A percentile compares a stretch with the other conserved stretches of the same genome.
Conservation (phyloP, 164 flowering plant genomes). For the Houttuynia cordata region DNA sequence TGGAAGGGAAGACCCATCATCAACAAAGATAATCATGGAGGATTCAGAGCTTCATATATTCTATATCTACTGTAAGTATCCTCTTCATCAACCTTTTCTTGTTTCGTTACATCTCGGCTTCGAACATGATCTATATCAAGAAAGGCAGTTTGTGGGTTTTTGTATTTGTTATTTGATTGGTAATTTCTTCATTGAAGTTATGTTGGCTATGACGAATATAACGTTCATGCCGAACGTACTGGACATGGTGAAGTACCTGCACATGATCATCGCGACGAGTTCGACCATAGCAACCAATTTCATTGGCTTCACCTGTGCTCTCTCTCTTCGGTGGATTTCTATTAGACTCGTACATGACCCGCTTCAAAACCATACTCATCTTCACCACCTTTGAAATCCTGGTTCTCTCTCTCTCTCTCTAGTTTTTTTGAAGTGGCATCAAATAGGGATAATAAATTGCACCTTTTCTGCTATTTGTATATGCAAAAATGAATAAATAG, state of each 20-base stretch:
- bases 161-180: background rate
- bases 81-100: background rate
- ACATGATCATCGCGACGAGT: constrained; percentile 8
- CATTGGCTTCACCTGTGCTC: constrained; percentile 10
- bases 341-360: constrained; percentile 15
- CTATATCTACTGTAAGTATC: constrained; percentile 11
- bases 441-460: too few relatives aligned
- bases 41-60: constrained; percentile 11
- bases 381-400: constrained; percentile 12
- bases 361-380: constrained; percentile 12
- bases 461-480: too few relatives aligned
- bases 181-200: constrained; percentile 1
- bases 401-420: background rate
- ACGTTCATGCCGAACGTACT: constrained; percentile 7
- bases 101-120: background rate
- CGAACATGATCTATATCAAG: too few relatives aligned
- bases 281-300: constrained; percentile 14
- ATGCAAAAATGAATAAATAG: too few relatives aligned
- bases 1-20: constrained; percentile 12
- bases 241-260: constrained; percentile 13
- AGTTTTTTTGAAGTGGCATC: too few relatives aligned
- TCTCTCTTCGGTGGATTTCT: constrained; percentile 16
- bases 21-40: constrained; percentile 12
- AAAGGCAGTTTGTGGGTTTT: background rate
- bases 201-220: constrained; percentile 8